A percentile compares a stretch with the other conserved stretches of the same genome.
Conservation (phyloP, 2,329 filamentous ascomycete genomes). For the Xylaria sp. region DNA sequence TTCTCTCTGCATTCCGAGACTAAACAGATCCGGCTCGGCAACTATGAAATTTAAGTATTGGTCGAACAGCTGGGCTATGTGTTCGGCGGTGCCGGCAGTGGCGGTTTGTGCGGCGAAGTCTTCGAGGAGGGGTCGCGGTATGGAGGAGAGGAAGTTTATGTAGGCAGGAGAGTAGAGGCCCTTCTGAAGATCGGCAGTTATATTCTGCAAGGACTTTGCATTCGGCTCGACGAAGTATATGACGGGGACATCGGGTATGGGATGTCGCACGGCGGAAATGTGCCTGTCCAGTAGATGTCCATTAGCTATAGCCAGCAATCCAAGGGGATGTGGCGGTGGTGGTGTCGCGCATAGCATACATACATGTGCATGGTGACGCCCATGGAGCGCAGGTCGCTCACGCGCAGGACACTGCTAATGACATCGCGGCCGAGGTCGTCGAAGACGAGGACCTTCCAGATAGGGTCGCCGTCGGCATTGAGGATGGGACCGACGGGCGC, state of each 20-base stretch:
- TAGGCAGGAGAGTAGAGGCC: constrained; percentile 93
- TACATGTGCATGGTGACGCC: constrained; percentile 98
- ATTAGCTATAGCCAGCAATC: constrained; percentile 26
- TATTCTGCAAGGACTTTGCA: constrained; percentile 78
- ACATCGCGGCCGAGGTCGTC: constrained; percentile 92
- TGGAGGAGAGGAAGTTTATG: constrained; percentile 95
- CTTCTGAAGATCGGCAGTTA: constrained; percentile 86
- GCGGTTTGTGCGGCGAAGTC: constrained; percentile 93
- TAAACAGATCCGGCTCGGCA: constrained; percentile 94
- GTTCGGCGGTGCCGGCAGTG: constrained; percentile 83
- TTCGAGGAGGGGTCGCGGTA: constrained; percentile 89
- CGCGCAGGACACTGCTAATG: constrained; percentile 93
- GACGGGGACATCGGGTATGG: constrained; percentile 95
- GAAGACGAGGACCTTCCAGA: constrained; percentile 98
- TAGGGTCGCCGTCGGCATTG: constrained; percentile 87
- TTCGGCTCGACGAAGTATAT: constrained; percentile 96
- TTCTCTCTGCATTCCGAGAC: constrained; percentile 88
- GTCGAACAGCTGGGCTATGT: constrained; percentile 92
- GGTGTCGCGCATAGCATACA: constrained; percentile 64
- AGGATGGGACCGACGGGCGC: constrained; percentile 81
- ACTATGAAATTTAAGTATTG: constrained; percentile 99
- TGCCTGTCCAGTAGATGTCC: constrained; percentile 63
- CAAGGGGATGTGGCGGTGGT: neutral
- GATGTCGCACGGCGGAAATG: constrained; percentile 81
- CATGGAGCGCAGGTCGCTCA: constrained; percentile 91